Base-by-base conservation (phyloP, 1,284 basidiomycete genomes). In the Tilletia walkeri region DNA sequence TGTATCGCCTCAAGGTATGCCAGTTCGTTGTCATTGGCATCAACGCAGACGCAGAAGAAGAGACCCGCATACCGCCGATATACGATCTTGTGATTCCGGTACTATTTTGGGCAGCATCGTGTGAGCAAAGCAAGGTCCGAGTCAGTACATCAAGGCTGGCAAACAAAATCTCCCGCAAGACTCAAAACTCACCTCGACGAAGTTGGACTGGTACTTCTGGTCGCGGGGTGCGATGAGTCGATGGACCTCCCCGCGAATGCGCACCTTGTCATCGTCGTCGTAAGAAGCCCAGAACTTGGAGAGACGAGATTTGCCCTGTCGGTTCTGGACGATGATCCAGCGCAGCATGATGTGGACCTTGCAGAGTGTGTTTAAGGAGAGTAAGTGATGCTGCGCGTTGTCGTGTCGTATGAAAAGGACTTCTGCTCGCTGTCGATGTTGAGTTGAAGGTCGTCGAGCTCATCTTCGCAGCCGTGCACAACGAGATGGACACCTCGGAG, bases 161-260 rank as follows among this genome's bases (percentile, higher is more conserved):
- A 45, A 45, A 45, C 41, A n/a, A 45, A 50, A 48, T 41, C 50
- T 48, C 63, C 34, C n/a, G 54, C 10, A 5, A 30, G 24, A 30
- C 24, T 30, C 2, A 30, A 1, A 30, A 78, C 89, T 69, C 75
- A 95, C 95, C 88, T 99, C 95, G 66, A 98, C 95, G 83, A 99
- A 99, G 85, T 99, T 99, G 70, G 93, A 95, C 85, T 99, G 96
- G 77, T 97, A 95, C 85, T 97, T 97, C 86, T 97, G 95, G 85
- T 99, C 95, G 74, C 95, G 86, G n/a, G 95, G 94, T 0, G 95
- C 95, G 20, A 99, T 92, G 73, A 98, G 85, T 54, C 95, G 88
- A 84, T 98, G 95, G 0, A 99, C 95, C 84, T 99, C 95, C 30
- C 94, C 95, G 49, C 94, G 88, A 69, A 98, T 87, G 69, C 93